Percentiles rank a stretch among this genome's conserved stretches.
phyloP scores from a whole-genome alignment of 1,284 basidiomycete species.

The Apiotrichum mycotoxinovorans region DNA sequence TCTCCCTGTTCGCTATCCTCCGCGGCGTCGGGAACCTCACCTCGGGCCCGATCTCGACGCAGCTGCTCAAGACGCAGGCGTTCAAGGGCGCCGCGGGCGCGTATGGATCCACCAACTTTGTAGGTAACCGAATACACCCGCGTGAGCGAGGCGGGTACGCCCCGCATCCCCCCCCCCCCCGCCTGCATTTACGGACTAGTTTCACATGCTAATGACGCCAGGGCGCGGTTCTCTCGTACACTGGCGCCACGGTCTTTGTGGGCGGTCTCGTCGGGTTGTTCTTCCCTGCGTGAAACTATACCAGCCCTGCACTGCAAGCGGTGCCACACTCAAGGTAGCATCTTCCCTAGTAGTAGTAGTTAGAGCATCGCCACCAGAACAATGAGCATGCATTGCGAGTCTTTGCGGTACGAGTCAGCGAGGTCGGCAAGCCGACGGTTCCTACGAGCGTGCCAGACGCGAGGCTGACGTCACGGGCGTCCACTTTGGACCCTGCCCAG shows the following conservation, averaged over 20 bases:
- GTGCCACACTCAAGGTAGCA: too few species aligned
- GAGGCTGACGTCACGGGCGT: too few species aligned
- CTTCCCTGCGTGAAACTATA: slow-evolving; percentile 9
- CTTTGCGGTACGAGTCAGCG: too few species aligned
- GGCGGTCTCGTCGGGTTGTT: slow-evolving; percentile 17
- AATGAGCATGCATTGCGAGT: too few species aligned
- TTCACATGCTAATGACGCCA: not conserved
- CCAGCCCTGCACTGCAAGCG: too few species aligned
- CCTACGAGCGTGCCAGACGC: too few species aligned
- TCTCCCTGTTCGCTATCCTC: slow-evolving; percentile 39
- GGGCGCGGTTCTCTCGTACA: slow-evolving; percentile 26
- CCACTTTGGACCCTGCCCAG: too few species aligned
- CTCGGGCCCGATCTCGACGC: slow-evolving; percentile 39
- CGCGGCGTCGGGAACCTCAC: slow-evolving; percentile 46
- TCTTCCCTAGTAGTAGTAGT: too few species aligned
- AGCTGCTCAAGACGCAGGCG: slow-evolving; percentile 29
- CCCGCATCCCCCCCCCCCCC: too few species aligned
- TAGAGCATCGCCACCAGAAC: too few species aligned
- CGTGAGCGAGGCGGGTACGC: too few species aligned
- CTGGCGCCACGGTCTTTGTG: slow-evolving; percentile 6
- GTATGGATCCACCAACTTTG: slow-evolving; percentile 39
- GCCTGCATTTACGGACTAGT: not conserved
- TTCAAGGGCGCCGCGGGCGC: slow-evolving; percentile 33
- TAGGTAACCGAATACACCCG: not conserved
- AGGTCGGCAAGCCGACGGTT: too few species aligned